Evolutionary conservation across 2,329 filamentous ascomycete genomes (phyloP).

Genomic region (Monosporascus ibericus): DNA sequence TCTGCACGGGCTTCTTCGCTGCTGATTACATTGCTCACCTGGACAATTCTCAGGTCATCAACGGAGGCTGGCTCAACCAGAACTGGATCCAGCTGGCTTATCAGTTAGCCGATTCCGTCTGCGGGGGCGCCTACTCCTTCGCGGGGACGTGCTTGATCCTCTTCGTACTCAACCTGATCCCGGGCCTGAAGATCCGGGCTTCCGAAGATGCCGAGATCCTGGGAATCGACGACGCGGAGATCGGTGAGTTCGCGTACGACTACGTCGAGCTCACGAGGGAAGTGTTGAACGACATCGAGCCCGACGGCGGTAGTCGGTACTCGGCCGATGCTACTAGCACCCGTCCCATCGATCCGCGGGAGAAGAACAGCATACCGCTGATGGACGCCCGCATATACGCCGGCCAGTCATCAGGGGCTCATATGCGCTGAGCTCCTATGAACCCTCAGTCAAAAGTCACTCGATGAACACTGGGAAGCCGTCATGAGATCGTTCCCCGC

Average conservation of each 20-base stretch:
- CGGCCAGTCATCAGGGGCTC: slow-evolving; percentile 23
- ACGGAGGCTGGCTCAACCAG: slow-evolving; percentile 76
- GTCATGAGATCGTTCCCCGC: not conserved
- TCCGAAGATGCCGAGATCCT: slow-evolving; percentile 73
- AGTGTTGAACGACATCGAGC: slow-evolving; percentile 41
- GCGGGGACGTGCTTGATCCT: slow-evolving; percentile 71
- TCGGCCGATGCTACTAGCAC: slow-evolving; percentile 31
- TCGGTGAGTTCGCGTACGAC: slow-evolving; percentile 93
- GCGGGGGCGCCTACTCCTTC: slow-evolving; percentile 75
- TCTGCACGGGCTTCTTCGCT: slow-evolving; percentile 76
- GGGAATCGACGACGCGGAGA: slow-evolving; percentile 83
- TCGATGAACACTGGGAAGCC: not conserved
- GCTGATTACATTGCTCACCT: slow-evolving; percentile 79
- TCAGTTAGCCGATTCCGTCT: slow-evolving; percentile 75
- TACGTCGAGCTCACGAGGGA: slow-evolving; percentile 69
- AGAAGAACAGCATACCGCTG: slow-evolving; percentile 45
- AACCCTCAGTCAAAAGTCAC: not conserved
- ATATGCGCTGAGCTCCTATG: not conserved
- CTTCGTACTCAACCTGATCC: slow-evolving; percentile 72
- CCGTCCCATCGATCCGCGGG: slow-evolving; percentile 33
- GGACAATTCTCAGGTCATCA: slow-evolving; percentile 61
- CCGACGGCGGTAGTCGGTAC: slow-evolving; percentile 38
- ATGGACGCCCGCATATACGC: slow-evolving; percentile 38
- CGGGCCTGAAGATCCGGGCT: slow-evolving; percentile 68
- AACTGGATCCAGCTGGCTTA: slow-evolving; percentile 80